Conservation (phyloP, 1,284 basidiomycete genomes). For the Melampsora americana region DNA sequence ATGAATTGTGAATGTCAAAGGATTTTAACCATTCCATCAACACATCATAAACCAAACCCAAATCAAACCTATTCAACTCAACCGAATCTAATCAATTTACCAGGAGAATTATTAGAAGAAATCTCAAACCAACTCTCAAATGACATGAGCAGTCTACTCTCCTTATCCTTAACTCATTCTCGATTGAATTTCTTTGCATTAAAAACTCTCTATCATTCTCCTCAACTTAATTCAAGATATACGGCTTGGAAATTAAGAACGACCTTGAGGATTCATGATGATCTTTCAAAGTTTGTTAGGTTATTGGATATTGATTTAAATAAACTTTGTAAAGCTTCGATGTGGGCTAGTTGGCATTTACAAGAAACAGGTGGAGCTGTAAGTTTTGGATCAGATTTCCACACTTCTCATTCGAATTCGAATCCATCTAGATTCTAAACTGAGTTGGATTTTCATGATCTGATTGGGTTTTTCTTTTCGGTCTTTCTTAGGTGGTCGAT, state of each 20-base stretch:
- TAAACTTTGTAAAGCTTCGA: slow-evolving; percentile 5
- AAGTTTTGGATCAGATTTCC: neutral
- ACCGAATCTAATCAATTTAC: neutral
- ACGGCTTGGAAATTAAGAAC: slow-evolving; percentile 2
- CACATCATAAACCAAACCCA: no score
- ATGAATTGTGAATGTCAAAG: no score
- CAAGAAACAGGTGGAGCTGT: slow-evolving; percentile 5
- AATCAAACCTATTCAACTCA: neutral
- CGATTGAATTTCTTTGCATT: neutral
- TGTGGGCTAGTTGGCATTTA: slow-evolving; percentile 6
- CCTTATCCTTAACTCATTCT: neutral
- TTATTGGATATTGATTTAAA: neutral
- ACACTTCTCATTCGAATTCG: neutral
- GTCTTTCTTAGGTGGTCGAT: neutral
- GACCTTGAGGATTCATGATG: neutral
- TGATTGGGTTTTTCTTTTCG: neutral
- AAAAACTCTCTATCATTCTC: neutral
- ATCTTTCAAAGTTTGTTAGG: neutral
- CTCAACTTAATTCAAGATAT: neutral
- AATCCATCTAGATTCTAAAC: no score
- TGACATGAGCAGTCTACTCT: neutral
- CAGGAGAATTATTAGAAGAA: neutral
- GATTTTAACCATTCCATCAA: no score
- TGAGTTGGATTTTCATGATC: no score
- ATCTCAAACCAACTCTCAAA: neutral